phyloP scores from a whole-genome alignment of 2,329 filamentous ascomycete genomes.

The Xylariaceae sp. region DNA sequence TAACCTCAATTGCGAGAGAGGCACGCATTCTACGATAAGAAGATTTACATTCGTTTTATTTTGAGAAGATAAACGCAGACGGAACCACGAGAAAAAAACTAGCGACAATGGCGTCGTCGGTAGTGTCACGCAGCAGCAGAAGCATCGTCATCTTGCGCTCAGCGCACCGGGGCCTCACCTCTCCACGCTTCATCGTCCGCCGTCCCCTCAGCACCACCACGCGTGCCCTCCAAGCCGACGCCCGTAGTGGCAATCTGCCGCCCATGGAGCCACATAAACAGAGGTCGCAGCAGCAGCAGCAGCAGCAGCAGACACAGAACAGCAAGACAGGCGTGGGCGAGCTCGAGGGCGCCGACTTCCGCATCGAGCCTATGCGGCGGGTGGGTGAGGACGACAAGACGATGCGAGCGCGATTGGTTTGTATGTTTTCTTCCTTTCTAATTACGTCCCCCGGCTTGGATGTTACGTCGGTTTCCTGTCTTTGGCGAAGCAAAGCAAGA shows the following conservation, averaged over 20 bases:
- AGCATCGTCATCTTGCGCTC: slow-evolving; percentile 31
- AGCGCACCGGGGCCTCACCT: slow-evolving; percentile 16
- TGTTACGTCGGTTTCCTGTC: not conserved
- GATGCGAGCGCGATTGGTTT: slow-evolving; percentile 81
- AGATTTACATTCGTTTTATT: not conserved
- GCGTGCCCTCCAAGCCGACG: slow-evolving; percentile 22
- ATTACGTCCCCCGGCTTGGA: slow-evolving; percentile 1
- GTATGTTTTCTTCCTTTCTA: slow-evolving; percentile 46
- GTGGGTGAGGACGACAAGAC: slow-evolving; percentile 82
- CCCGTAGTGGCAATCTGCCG: slow-evolving; percentile 27
- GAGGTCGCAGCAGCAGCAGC: no score
- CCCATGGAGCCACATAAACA: slow-evolving; percentile 36
- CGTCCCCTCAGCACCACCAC: slow-evolving; percentile 23
- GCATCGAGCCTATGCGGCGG: slow-evolving; percentile 84
- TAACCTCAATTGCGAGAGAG: not conserved
- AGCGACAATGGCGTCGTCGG: slow-evolving; percentile 27
- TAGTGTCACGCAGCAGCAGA: slow-evolving; percentile 19
- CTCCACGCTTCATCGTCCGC: slow-evolving; percentile 6
- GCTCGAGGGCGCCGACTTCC: slow-evolving; percentile 83
- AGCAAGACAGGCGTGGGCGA: slow-evolving; percentile 79
- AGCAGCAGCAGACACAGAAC: slow-evolving; percentile 6
- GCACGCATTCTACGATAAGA: not conserved
- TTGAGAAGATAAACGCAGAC: not conserved
- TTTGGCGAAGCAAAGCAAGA: not conserved
- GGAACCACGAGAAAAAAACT: not conserved